Evolutionary conservation across 768 basidiomycete species (phyloP), one percentile per base, ranked within the genome.

Genomic region (Serpula lacrymans): DNA sequence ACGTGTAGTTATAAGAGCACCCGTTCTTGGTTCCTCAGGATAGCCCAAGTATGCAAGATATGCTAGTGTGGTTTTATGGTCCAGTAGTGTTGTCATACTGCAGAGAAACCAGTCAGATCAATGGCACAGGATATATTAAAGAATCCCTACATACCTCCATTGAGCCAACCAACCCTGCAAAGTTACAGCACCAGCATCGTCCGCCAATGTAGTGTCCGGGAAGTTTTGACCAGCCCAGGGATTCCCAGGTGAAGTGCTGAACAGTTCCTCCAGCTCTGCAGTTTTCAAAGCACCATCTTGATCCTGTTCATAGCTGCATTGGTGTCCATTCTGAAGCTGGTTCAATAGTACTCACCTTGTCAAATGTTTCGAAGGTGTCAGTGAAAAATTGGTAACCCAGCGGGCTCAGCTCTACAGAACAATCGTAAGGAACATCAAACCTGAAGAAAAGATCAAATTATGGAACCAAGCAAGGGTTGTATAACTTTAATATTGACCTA

Each of bases 91-190:
- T 1, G 93, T 94, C 94, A 98, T 96, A 57, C 94, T 97, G 46
- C 5, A 28, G 24, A 27, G 29, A 26, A 34, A 33, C 48, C 29
- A 26, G 24, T 17, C 29, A 42, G 27, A 35, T 37, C 24, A 41
- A 25, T 33, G 22, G 13, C 41, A 39, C 26, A 34, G 29, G 40
- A 10, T 24, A 34, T 26, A 37, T 37, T 28, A 41, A 24, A 29
- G 32, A 42, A 22, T 40, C 21, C 28, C n/a, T 24, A 60, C 72
- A 49, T 37, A 92, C 93, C 90, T 95, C 95, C 95, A 99, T 58
- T 96, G 94, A 14, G 95, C 95, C 20, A 98, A 68, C 95, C 95
- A 99, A 1, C 92, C 90, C 66, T 97, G 94, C 31, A 99, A 64
- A n/a, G 94, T 97, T 13, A 97, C 88, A 21, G 88, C 82, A 9